These are phyloP conservation scores for Coelastrella sp. DNA, from an alignment of 139 green algal genomes.

Conservation along the genomic window DNA sequence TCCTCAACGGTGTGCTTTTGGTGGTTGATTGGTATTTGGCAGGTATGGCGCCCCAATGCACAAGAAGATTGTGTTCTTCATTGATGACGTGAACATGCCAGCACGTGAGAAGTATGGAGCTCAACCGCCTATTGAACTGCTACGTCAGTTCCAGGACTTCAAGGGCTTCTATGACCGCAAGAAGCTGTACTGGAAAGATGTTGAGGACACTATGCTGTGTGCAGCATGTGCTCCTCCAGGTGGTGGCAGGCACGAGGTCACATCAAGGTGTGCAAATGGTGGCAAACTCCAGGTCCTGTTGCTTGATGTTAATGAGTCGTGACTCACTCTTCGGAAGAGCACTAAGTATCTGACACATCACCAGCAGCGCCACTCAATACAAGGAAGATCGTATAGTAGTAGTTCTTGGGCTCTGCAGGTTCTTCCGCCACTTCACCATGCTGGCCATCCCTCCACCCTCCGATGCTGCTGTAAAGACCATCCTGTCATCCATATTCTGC, in stretches of 20 bases:
- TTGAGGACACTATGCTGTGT: conserved; percentile 87
- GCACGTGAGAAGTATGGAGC: conserved; percentile 85
- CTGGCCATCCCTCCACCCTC: conserved; percentile 76
- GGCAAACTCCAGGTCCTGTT: too few species aligned
- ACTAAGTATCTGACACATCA: too few species aligned
- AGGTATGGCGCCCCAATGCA: conserved; percentile 78
- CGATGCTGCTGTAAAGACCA: conserved; percentile 76
- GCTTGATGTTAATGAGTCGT: too few species aligned
- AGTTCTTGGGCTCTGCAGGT: too few species aligned
- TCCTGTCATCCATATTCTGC: conserved; percentile 81
- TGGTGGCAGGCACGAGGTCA: conserved; percentile 85
- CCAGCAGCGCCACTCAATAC: too few species aligned
- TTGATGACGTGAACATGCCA: conserved; percentile 95
- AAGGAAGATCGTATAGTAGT: too few species aligned
- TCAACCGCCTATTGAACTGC: conserved; percentile 88
- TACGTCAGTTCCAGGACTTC: conserved; percentile 89
- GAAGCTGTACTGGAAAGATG: conserved; percentile 79
- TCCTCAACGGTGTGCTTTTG: too few species aligned
- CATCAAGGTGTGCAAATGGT: conserved; percentile 69
- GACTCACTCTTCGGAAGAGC: too few species aligned
- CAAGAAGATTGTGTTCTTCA: conserved; percentile 88
- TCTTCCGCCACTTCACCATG: conserved; percentile 89
- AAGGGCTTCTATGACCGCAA: conserved; percentile 80
- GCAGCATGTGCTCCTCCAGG: conserved; percentile 85
- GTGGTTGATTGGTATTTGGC: background rate